These are phyloP conservation scores for Exidia glandulosa DNA, from an alignment of 768 basidiomycete genomes.

Conservation along the genomic window DNA sequence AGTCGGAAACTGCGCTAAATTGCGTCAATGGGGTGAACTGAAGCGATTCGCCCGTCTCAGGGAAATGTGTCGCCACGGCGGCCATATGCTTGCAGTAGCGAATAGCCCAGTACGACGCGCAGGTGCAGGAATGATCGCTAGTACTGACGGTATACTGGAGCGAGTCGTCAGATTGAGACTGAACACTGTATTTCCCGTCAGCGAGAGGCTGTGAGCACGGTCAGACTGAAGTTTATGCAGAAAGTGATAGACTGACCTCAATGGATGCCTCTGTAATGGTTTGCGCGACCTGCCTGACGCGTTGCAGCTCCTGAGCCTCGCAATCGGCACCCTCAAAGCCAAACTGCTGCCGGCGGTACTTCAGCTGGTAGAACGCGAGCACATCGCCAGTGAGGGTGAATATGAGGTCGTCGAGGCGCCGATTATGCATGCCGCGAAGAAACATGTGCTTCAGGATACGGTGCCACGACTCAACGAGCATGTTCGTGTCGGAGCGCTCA, in stretches of 20 bases:
- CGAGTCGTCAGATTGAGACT: neutral
- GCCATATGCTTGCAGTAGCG: neutral
- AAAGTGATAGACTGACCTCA: neutral
- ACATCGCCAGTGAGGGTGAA: conserved; percentile 9
- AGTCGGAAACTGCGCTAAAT: neutral
- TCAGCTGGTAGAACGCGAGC: conserved; percentile 9
- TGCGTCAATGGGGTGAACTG: too few species aligned
- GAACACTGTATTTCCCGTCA: too few species aligned
- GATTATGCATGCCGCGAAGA: conserved; percentile 14
- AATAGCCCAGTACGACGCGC: neutral
- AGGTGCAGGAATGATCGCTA: neutral
- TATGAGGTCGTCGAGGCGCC: conserved; percentile 15
- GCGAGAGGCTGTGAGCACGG: too few species aligned
- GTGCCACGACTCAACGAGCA: conserved; percentile 21
- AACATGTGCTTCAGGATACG: conserved; percentile 19
- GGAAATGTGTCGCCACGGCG: neutral
- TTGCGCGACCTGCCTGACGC: neutral
- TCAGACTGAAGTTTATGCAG: neutral
- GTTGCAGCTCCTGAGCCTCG: conserved; percentile 4
- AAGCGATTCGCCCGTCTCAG: neutral
- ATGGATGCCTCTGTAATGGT: neutral
- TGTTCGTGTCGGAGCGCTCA: conserved; percentile 15
- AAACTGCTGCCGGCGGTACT: conserved; percentile 9
- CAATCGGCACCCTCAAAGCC: conserved; percentile 16
- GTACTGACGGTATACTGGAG: neutral